A percentile compares a stretch with the other conserved stretches of the same genome.
These are phyloP conservation scores for Lactarius sp. DNA, from an alignment of 768 basidiomycete species.

Conservation along the genomic window DNA sequence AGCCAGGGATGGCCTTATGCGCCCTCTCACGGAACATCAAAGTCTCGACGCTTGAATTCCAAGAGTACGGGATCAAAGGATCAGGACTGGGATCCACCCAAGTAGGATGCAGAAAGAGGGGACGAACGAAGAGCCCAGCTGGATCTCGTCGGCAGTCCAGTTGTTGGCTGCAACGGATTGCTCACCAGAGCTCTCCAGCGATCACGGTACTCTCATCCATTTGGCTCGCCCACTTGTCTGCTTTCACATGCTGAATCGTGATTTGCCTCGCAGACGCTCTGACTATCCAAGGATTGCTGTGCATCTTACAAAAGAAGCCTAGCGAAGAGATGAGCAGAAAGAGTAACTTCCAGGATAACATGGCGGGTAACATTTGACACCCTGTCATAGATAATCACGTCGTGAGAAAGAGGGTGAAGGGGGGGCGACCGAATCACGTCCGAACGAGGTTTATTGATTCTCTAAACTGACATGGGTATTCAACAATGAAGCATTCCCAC, in stretches of 20 bases:
- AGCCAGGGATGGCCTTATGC: not conserved
- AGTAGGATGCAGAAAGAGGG: too few relatives aligned
- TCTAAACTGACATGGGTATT: not conserved
- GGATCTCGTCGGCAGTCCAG: too few relatives aligned
- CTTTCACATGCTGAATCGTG: not conserved
- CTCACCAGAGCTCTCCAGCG: not conserved
- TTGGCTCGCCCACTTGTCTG: not conserved
- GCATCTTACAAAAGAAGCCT: not conserved
- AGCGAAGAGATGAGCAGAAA: not conserved
- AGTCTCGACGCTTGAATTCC: not conserved
- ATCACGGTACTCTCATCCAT: not conserved
- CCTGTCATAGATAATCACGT: slow-evolving; percentile 5
- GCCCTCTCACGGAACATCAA: not conserved
- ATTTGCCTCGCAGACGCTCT: not conserved
- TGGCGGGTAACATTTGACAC: not conserved
- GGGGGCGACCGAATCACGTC: not conserved
- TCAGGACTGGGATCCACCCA: not conserved
- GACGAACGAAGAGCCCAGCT: too few relatives aligned
- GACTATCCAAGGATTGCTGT: not conserved
- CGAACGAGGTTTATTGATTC: not conserved
- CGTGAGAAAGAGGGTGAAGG: not conserved
- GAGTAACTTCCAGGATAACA: not conserved
- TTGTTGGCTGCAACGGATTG: too few relatives aligned
- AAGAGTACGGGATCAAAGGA: not conserved
- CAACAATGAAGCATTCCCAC: not conserved